phyloP scores from a whole-genome alignment of 805 yeast species.

The Lipomyces mesembrius region DNA sequence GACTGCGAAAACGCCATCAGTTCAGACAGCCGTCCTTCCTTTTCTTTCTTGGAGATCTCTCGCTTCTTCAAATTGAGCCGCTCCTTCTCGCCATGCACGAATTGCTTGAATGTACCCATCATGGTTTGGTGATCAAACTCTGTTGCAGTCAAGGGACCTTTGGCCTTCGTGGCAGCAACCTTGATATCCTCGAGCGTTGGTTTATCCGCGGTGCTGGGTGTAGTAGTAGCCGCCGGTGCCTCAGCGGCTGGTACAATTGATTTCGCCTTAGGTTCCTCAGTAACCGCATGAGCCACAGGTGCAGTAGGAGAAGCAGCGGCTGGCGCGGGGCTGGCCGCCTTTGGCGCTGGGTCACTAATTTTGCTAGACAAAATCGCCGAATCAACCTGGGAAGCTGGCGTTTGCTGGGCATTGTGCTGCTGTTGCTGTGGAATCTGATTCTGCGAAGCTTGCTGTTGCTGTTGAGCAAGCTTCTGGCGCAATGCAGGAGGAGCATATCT shows the following conservation, averaged over 20 bases:
- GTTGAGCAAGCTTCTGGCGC: constrained; percentile 14
- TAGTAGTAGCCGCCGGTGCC: not conserved
- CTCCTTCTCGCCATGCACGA: constrained; percentile 44
- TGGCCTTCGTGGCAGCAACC: not conserved
- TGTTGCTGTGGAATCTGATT: constrained; percentile 30
- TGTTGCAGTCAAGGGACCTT: not conserved
- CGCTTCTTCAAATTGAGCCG: constrained; percentile 42
- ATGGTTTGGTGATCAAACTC: constrained; percentile 33
- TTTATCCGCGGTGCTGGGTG: constrained; percentile 1
- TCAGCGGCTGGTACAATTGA: not conserved
- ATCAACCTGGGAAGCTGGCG: constrained; percentile 34
- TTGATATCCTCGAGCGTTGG: constrained; percentile 33
- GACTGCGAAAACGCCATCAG: constrained; percentile 79
- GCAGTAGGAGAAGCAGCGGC: constrained; percentile 10
- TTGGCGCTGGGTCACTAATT: constrained; percentile 14
- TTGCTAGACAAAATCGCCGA: constrained; percentile 30
- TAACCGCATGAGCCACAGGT: not conserved
- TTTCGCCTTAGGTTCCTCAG: not conserved
- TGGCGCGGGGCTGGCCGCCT: constrained; percentile 5
- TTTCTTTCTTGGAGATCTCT: constrained; percentile 42
- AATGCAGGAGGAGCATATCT: constrained; percentile 28
- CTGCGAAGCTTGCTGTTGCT: constrained; percentile 11
- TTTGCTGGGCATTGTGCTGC: constrained; percentile 20
- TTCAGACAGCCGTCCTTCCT: constrained; percentile 46
- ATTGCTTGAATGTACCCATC: constrained; percentile 44